Evolutionary conservation across 177 flowering plant genomes (phyloP), one percentile per base, ranked within the genome.

Genomic region (Telopea speciosissima): DNA sequence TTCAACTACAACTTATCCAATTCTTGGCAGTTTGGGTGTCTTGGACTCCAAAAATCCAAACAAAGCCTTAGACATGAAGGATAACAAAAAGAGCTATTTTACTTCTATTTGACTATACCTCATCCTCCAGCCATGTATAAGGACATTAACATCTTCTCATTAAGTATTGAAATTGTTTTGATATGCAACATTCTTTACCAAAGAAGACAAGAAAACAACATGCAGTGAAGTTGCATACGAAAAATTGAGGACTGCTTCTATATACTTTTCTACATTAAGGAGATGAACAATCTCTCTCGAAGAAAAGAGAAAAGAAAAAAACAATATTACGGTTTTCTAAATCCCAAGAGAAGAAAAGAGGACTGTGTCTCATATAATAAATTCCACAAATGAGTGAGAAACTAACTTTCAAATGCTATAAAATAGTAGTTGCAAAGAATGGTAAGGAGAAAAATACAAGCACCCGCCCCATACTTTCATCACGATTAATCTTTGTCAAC

Each of bases 361-460:
- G 25, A 8, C 44, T 19, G 40, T 24, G 19, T 40, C 26, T 13
- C 69, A 66, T 33, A 26, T 54, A 68, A 73, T 24, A 63, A 68
- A 73, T 68, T 73, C 68, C 62, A 56, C 36, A 36, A 52, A 26
- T 36, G 28, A 26, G 60, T 25, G 26, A 21, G 44, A 61, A 58
- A 40, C 68, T 67, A 68, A 63, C 72, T 77, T 73, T 72, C 77
- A 72, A 81, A 77, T 79, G 63, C 79, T 77, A 75, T n/a, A 73
- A 76, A 69, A 70, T 68, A 79, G 71, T 68, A 71, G 73, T 72
- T 67, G 73, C 24, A 79, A 84, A 79, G 79, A 81, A 81, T 84
- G 83, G 70, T 67, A 60, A 44, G 24, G 74, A 62, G 36, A 71
- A 75, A 79, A 76, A 79, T 70, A 73, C 78, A 78, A 79, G 75